Evolutionary conservation across 805 yeast species (phyloP), one percentile per base, ranked within the genome.

Genomic region (Candida cerambycidarum): DNA sequence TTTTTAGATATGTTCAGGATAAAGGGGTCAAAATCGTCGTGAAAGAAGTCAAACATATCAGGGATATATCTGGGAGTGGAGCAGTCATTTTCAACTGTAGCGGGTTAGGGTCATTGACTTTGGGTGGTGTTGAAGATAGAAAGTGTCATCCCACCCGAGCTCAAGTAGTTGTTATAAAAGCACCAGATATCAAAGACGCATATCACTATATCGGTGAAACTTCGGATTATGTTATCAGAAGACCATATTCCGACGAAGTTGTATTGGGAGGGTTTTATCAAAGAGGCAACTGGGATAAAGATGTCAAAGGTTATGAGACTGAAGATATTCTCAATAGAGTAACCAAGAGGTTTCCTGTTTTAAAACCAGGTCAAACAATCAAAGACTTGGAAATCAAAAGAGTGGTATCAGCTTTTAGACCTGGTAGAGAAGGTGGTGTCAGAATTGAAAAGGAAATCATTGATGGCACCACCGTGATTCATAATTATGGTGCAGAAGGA

Each of bases 261-360:
- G 73, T 87, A 33, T 69, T 87, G 14, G 95, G 95, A 19, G 95
- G 95, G 1, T 86, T 73, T 51, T 58, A 81, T 52, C 89, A 85
- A 50, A 72, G 73, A 50, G 78, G 75, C 45, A 78, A 80, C 52
- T 81, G 83, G 82, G 68, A 28, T 81, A 77, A 75, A 1, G 84
- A 79, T 46, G 78, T 88, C 2, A 78, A 68, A 50, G 71, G 65
- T 24, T 67, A 65, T 28, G 81, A 84, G 55, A 78, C 85, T 1
- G 73, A 74, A 30, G 83, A 83, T 48, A 84, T 85, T 41, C 51
- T 85, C 28, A 65, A 62, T 36, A 72, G 92, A 51, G 78, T 88
- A 1, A 72, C 79, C 1, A 67, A 58, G 18, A 56, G 80, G 34
- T 58, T 64, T 21, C 86, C 85, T 25, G 67, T 57, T 19, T 57